Evolutionary conservation across 805 yeast genomes (phyloP), one percentile per base, ranked within the genome.

Genomic region (Yamadazyma phyllophila): DNA sequence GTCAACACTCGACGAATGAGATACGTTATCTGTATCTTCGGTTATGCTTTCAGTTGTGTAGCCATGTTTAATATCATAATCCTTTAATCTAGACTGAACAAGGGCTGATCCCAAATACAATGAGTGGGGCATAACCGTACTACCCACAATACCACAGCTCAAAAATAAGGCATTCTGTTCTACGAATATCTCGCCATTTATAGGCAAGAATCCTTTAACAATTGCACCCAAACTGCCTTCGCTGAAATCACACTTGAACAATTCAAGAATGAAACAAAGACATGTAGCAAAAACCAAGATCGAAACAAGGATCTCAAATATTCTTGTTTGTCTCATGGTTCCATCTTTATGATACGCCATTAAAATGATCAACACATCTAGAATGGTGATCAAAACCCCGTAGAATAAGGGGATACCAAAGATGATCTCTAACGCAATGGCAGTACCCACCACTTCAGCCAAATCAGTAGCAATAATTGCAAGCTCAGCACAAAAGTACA

Each of bases 381-480:
- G 67, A 16, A 89, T 83, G 0, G 98, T 92, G 42, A 92, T 63
- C 3, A 89, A 66, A 12, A 92, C 96, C 29, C 99, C 99, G 4
- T 81, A 73, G 7, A 88, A 74, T 14, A 94, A 69, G 0, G 98
- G 98, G 7, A 94, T 70, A 2, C 79, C 76, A 60, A 91, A 81
- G 36, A 94, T 67, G 45, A 92, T 88, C 55, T 94, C 89, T 46
- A 92, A 74, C 0, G 98, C 85, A 46, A 92, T 89, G 3, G 98
- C 97, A 3, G 97, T 88, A n/a, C 99, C 99, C 20, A 94, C 92
- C 30, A 92, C 96, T 62, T 92, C 98, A 1, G 99, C 97, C 52
- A 94, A 77, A 67, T 92, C 99, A 0, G 98, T 92, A 2, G 97
- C 97, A 36, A 92, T 82, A 48, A 92, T 92, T 15, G 98, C 96